A percentile compares a stretch with the other conserved stretches of the same genome.
Evolutionary conservation across 768 basidiomycete genomes (phyloP).

Genomic region (Exsudoporus frostii): DNA sequence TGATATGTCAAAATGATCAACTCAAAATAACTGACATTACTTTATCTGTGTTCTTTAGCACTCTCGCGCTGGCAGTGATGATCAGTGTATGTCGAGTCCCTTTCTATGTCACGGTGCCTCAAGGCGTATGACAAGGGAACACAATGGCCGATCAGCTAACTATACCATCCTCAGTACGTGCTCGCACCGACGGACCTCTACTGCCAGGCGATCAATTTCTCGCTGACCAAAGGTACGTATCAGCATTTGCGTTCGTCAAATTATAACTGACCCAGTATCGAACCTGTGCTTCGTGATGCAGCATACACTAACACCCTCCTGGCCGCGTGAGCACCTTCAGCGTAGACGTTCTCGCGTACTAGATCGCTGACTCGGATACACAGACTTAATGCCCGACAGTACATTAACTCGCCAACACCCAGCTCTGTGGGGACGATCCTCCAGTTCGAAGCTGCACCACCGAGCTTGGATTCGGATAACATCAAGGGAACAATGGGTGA

Average conservation of each 20-base stretch:
- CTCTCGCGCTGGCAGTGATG: background rate
- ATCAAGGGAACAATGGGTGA: no score
- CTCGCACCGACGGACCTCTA: background rate
- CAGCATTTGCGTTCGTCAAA: background rate
- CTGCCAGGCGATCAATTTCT: background rate
- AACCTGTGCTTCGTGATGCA: background rate
- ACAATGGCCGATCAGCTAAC: background rate
- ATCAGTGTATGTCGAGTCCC: background rate
- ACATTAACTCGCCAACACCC: background rate
- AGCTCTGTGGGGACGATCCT: background rate
- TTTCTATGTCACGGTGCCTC: background rate
- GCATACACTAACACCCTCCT: constrained; percentile 1
- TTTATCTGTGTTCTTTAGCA: background rate
- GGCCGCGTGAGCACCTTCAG: background rate
- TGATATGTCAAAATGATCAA: background rate
- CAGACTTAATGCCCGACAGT: background rate
- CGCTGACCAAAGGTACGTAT: background rate
- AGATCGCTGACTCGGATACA: background rate
- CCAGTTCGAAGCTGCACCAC: background rate
- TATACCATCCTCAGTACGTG: background rate
- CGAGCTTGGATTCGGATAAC: background rate
- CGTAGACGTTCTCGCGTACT: background rate
- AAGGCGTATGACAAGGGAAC: background rate
- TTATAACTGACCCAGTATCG: background rate
- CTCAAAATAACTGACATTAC: background rate